Base-by-base conservation (phyloP, 345 rosid genomes). In the Capsella bursapastoris region DNA sequence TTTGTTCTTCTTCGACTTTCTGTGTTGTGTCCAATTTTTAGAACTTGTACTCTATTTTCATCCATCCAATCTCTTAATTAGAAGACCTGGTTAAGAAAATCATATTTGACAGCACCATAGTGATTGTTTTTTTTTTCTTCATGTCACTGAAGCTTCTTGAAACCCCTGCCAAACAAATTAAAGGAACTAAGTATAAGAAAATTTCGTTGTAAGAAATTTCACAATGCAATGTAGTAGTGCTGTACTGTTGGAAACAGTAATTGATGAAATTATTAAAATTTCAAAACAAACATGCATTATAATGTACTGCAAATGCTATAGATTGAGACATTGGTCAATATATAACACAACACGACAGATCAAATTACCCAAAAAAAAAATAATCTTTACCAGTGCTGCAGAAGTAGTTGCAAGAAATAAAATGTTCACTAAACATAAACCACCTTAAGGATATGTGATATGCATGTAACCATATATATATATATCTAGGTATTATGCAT, bases 101-200 rank as follows among this genome's bases (percentile, higher is more conserved):
- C 13, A 49, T 49, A 32, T 37, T 60, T 37, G 50, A 35, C 29
- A 25, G 50, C 16, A 5, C 11, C 29, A n/a, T 60, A 10, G 18
- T 37, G 66, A 27, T 47, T 45, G 35, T 16, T 47, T 15, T 53
- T 27, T 27, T 14, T 58, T 22, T 13, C 25, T 9, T n/a, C 25
- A 14, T 41, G 34, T 45, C 75, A 13, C 3, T 31, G 52, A 29
- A 32, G 53, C 70, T 44, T 55, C 40, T 64, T 64, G 63, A 57
- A 27, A 64, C 15, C 18, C 64, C 71, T 73, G 66, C 38, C 7
- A 65, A 56, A 73, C 48, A 5, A 55, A 64, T 10, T 10, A 53
- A 52, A 43, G 16, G n/a, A 61, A 60, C 34, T 12, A 60, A 22
- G 25, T 12, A 11, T 13, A 11, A 38, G 22, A 15, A 48, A n/a